Conservation (phyloP, 306 rosid species). For the Inga laurina region DNA sequence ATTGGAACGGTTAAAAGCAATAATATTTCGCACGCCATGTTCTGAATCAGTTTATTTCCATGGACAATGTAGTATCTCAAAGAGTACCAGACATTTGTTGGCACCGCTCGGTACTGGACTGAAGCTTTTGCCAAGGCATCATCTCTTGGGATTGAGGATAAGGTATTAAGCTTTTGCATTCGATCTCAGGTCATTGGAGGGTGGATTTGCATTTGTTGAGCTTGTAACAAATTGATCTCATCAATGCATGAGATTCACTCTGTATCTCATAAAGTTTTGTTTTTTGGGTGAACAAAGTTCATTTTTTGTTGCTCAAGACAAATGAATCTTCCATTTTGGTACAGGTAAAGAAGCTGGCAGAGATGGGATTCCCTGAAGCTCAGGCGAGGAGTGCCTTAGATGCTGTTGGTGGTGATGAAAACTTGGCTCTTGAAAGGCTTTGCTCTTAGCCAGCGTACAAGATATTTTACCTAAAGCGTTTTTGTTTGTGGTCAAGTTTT, state of each 20-base stretch:
- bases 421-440: slow-evolving; percentile 87
- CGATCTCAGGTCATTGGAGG: slow-evolving; percentile 5
- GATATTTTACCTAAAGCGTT: slow-evolving; percentile 16
- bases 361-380: slow-evolving; percentile 95
- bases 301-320: neutral
- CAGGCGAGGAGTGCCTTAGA: slow-evolving; percentile 81
- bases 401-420: slow-evolving; percentile 93
- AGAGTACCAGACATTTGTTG: slow-evolving; percentile 82
- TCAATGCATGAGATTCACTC: neutral
- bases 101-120: slow-evolving; percentile 96
- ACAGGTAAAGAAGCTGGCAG: slow-evolving; percentile 86
- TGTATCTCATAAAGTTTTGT: neutral
- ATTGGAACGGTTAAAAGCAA: slow-evolving; percentile 2
- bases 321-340: slow-evolving; percentile 20
- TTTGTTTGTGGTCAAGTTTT: slow-evolving; percentile 24
- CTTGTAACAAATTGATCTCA: slow-evolving; percentile 5
- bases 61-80: slow-evolving; percentile 68
- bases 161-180: slow-evolving; percentile 49
- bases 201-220: slow-evolving; percentile 11
- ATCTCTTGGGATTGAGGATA: slow-evolving; percentile 80
- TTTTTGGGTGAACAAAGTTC: neutral
- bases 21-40: neutral
- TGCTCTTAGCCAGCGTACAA: slow-evolving; percentile 48
- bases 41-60: slow-evolving; percentile 18
- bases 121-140: slow-evolving; percentile 87